A percentile compares a stretch with the other conserved stretches of the same genome.
Evolutionary conservation across 306 rosid genomes (phyloP).

Genomic region (Biancaea sappan): DNA sequence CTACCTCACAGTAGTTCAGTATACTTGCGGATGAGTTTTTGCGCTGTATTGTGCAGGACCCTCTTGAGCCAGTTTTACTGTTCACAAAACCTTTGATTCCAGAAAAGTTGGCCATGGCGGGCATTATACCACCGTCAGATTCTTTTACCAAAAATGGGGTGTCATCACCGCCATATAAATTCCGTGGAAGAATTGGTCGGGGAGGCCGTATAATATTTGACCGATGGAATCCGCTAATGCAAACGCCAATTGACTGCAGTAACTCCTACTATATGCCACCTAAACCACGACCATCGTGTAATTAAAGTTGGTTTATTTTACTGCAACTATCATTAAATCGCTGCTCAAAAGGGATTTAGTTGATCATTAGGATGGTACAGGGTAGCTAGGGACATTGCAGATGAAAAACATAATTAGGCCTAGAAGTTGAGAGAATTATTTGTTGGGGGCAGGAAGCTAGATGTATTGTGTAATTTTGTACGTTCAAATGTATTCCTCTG

Average conservation of each 20-base stretch:
- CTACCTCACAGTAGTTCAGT: not conserved
- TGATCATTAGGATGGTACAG: conserved; percentile 45
- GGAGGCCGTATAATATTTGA: conserved; percentile 96
- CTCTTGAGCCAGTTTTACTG: conserved; percentile 85
- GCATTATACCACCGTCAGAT: conserved; percentile 69
- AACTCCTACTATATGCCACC: conserved; percentile 81
- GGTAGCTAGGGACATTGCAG: conserved; percentile 35
- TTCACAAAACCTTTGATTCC: conserved; percentile 87
- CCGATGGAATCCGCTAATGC: conserved; percentile 89
- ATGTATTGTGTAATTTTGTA: conserved; percentile 35
- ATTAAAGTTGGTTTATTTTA: conserved; percentile 48
- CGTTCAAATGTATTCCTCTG: conserved; percentile 27
- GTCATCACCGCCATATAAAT: conserved; percentile 58
- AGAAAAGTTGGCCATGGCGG: conserved; percentile 89
- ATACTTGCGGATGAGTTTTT: conserved; percentile 34
- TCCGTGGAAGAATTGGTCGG: conserved; percentile 87
- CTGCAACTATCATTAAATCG: conserved; percentile 38
- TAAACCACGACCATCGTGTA: conserved; percentile 67
- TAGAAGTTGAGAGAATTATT: conserved; percentile 18
- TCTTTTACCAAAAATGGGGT: conserved; percentile 53
- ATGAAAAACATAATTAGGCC: conserved; percentile 37
- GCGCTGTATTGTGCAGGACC: conserved; percentile 75
- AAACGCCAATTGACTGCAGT: conserved; percentile 77
- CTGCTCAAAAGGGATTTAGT: conserved; percentile 39
- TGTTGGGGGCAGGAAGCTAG: conserved; percentile 33